Evolutionary conservation across 805 yeast species (phyloP).

Genomic region (Wickerhamomyces mucosus): DNA sequence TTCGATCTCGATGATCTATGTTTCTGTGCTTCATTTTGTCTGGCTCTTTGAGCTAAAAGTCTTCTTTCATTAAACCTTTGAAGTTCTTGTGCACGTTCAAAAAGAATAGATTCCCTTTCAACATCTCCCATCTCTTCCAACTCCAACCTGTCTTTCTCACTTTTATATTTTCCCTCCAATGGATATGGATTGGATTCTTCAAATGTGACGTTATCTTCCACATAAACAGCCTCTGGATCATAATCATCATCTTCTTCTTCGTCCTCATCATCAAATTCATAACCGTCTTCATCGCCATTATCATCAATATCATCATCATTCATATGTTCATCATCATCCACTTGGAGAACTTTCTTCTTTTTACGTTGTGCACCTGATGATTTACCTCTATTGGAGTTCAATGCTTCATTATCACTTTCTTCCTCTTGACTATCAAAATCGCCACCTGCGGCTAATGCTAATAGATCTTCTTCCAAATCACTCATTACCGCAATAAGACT

Average conservation of each 20-base stretch:
- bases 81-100: conserved; percentile 88
- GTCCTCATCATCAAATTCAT: conserved; percentile 26
- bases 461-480: conserved; percentile 88
- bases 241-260: conserved; percentile 32
- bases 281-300: conserved; percentile 17
- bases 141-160: conserved; percentile 63
- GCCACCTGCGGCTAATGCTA: conserved; percentile 83
- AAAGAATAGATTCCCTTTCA: conserved; percentile 82
- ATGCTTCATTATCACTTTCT: conserved; percentile 26
- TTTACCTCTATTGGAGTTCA: conserved; percentile 21
- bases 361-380: conserved; percentile 14
- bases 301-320: conserved; percentile 26
- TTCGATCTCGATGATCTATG: conserved; percentile 27
- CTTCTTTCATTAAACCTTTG: conserved; percentile 80
- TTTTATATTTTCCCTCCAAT: conserved; percentile 80
- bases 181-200: conserved; percentile 74
- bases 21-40: conserved; percentile 34
- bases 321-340: conserved; percentile 11
- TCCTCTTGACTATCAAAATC: conserved; percentile 25
- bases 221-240: conserved; percentile 30
- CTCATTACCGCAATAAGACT: too few species aligned
- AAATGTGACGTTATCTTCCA: conserved; percentile 27
- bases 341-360: conserved; percentile 17
- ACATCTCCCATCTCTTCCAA: conserved; percentile 76
- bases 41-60: conserved; percentile 75